A percentile compares a stretch with the other conserved stretches of the same genome.
Conservation (phyloP, 164 flowering plant genomes). For the Kalanchoe fedtschenkoi region DNA sequence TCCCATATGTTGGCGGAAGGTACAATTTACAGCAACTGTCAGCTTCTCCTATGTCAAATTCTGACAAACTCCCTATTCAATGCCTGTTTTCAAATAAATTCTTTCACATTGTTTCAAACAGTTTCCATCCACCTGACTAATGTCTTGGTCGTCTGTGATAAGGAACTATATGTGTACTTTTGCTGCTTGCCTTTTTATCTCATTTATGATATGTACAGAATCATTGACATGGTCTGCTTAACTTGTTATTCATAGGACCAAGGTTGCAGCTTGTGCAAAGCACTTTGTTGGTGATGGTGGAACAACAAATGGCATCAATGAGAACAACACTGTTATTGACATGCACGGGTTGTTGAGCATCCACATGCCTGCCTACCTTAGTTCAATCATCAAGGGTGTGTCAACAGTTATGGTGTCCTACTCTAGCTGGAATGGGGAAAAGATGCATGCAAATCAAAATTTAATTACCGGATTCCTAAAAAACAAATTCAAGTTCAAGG, state of each 20-base stretch:
- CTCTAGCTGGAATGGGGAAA: slow-evolving; percentile 52
- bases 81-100: background rate
- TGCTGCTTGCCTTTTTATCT: background rate
- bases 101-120: background rate
- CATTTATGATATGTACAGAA: background rate
- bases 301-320: slow-evolving; percentile 48
- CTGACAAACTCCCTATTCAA: background rate
- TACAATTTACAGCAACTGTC: slow-evolving; percentile 13
- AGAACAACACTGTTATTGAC: slow-evolving; percentile 41
- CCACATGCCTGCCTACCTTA: slow-evolving; percentile 55
- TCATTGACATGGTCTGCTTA: background rate
- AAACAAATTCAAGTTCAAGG: slow-evolving; percentile 42
- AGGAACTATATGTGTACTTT: too few species aligned
- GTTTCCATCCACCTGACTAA: background rate
- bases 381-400: slow-evolving; percentile 49
- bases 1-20: slow-evolving; percentile 62
- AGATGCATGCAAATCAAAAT: slow-evolving; percentile 53
- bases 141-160: background rate
- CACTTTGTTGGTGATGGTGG: slow-evolving; percentile 72
- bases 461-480: slow-evolving; percentile 42
- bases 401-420: slow-evolving; percentile 55
- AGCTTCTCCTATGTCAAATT: background rate
- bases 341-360: slow-evolving; percentile 38
- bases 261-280: slow-evolving; percentile 62
- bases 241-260: slow-evolving; percentile 20